These are phyloP conservation scores for Globisporangium uncinulatum DNA, from an alignment of 352 stramenopile genomes.

Conservation along the genomic window DNA sequence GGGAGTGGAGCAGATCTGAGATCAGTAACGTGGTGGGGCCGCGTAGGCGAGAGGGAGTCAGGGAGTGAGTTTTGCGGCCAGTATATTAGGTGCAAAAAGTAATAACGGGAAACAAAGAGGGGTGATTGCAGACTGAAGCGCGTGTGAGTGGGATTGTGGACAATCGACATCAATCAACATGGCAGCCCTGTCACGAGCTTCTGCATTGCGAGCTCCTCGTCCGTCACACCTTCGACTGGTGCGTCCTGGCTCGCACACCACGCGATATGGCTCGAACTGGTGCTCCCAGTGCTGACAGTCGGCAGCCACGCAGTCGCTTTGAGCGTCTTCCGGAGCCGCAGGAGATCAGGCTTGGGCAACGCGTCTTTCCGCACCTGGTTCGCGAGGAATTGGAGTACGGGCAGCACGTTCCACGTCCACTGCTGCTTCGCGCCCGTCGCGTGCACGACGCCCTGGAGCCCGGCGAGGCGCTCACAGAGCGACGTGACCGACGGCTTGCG, in stretches of 20 bases:
- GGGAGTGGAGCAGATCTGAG: no score
- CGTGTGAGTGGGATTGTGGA: no score
- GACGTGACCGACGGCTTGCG: slow-evolving; percentile 47
- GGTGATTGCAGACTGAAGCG: no score
- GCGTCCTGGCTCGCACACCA: no score
- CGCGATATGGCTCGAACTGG: no score
- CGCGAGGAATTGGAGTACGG: slow-evolving; percentile 31
- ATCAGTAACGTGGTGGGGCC: no score
- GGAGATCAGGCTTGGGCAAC: slow-evolving; percentile 31
- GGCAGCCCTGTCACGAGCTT: slow-evolving; percentile 31
- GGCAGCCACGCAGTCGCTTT: slow-evolving; percentile 35
- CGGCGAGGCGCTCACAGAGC: slow-evolving; percentile 32
- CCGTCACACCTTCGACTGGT: no score
- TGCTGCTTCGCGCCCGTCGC: slow-evolving; percentile 8
- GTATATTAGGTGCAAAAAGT: no score
- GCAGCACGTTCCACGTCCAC: slow-evolving; percentile 35
- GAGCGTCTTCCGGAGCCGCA: slow-evolving; percentile 37
- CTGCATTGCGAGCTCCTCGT: slow-evolving; percentile 27
- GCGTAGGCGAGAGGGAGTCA: no score
- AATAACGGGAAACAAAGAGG: no score
- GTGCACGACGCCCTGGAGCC: background rate
- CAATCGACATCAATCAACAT: no score
- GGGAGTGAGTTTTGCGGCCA: no score
- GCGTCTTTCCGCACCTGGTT: slow-evolving; percentile 39
- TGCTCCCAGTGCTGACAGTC: slow-evolving; percentile 5